Conservation (phyloP, 129 eudicot species). For the Pulicaria dysenterica region DNA sequence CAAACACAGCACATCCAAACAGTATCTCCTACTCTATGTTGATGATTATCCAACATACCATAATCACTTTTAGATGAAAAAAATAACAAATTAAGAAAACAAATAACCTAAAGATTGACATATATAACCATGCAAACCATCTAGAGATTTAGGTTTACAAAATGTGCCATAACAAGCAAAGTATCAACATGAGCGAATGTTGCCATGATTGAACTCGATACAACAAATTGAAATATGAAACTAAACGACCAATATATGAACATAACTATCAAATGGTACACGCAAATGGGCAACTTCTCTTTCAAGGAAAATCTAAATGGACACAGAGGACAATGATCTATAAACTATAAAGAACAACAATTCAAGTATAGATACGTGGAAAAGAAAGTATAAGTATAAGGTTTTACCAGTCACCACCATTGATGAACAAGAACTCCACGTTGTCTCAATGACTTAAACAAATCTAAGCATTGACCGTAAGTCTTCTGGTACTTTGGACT, state of each 20-base stretch:
- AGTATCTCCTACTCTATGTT: not conserved
- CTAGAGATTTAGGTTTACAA: not conserved
- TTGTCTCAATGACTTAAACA: constrained; percentile 75
- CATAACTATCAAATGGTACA: constrained; percentile 7
- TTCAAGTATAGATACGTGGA: not conserved
- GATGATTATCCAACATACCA: not conserved
- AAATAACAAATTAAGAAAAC: no score
- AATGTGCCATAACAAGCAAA: not conserved
- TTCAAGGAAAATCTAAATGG: constrained; percentile 23
- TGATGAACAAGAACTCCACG: constrained; percentile 97
- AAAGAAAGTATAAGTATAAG: constrained; percentile 21
- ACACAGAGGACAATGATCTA: not conserved
- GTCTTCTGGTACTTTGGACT: constrained; percentile 75
- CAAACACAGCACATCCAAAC: not conserved
- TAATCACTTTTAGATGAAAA: no score
- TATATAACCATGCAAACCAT: not conserved
- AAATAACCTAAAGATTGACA: not conserved
- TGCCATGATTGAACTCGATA: not conserved
- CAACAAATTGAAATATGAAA: not conserved
- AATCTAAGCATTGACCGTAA: constrained; percentile 71
- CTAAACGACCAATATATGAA: constrained; percentile 8
- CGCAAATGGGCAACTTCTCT: not conserved
- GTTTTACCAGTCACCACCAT: constrained; percentile 72
- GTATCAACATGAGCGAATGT: not conserved
- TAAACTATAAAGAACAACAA: constrained; percentile 18